Percentiles rank a stretch among this genome's conserved stretches.
Evolutionary conservation across 495 filamentous ascomycete species (phyloP).

Genomic region (Zalerion maritima): DNA sequence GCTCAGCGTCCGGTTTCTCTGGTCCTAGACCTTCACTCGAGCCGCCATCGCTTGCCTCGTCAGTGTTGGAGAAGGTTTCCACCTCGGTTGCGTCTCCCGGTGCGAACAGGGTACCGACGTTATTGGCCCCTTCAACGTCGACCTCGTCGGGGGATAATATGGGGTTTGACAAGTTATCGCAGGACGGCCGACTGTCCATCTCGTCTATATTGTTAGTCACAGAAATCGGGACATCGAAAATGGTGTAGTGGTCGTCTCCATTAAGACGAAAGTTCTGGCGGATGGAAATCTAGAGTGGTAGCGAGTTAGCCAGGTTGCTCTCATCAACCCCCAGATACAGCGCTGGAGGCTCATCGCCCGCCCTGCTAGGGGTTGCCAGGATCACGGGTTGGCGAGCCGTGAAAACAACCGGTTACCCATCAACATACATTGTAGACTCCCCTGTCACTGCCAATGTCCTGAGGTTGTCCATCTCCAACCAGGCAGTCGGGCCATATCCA

Average conservation of each 20-base stretch:
- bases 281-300: slow-evolving; percentile 38
- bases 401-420: too few species aligned
- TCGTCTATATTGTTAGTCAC: slow-evolving; percentile 47
- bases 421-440: slow-evolving; percentile 34
- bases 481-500: slow-evolving; percentile 55
- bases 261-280: slow-evolving; percentile 53
- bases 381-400: too few species aligned
- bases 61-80: slow-evolving; percentile 1
- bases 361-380: too few species aligned
- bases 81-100: slow-evolving; percentile 27
- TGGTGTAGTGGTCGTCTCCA: slow-evolving; percentile 46
- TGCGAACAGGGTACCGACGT: slow-evolving; percentile 27
- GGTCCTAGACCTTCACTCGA: slow-evolving; percentile 1
- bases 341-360: too few species aligned
- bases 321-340: too few species aligned
- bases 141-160: slow-evolving; percentile 25
- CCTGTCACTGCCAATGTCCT: slow-evolving; percentile 18
- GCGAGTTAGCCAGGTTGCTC: too few species aligned
- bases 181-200: slow-evolving; percentile 23
- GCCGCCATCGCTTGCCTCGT: not conserved
- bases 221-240: slow-evolving; percentile 51
- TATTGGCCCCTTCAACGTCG: slow-evolving; percentile 12
- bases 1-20: not conserved
- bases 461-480: slow-evolving; percentile 37
- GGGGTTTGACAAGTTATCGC: slow-evolving; percentile 30